phyloP scores from a whole-genome alignment of 257 asterid genomes.

The Lycium barbarum region DNA sequence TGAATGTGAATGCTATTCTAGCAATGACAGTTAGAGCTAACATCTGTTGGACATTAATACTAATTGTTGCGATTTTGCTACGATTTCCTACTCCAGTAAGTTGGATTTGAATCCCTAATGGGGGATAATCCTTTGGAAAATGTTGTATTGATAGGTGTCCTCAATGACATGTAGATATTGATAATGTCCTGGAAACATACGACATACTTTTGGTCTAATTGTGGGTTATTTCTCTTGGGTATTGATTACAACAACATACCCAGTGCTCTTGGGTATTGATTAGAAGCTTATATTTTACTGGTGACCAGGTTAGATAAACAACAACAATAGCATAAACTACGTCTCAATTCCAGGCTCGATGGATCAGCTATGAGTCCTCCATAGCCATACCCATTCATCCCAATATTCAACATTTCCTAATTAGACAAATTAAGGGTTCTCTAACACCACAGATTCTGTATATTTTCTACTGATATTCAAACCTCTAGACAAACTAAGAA shows the following conservation, averaged over 20 bases:
- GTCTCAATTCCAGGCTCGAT: not conserved
- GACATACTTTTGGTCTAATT: constrained; percentile 17
- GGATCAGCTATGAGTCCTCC: not conserved
- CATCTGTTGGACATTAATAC: not conserved
- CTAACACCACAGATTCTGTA: not conserved
- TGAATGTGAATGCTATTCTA: not conserved
- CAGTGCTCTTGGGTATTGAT: too few species aligned
- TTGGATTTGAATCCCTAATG: not conserved
- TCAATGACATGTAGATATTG: constrained; percentile 5
- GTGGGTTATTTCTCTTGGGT: not conserved
- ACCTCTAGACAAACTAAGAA: constrained; percentile 9
- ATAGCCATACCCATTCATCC: constrained; percentile 10
- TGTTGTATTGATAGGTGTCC: not conserved
- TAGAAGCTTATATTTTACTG: not conserved
- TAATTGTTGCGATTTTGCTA: not conserved
- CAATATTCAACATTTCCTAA: not conserved
- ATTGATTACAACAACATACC: too few species aligned
- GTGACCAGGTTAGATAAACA: constrained; percentile 9
- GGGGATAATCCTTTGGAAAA: constrained; percentile 14
- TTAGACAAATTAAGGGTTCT: not conserved
- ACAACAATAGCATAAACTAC: not conserved
- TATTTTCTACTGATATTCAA: constrained; percentile 6
- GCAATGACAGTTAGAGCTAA: not conserved
- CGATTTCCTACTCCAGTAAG: not conserved
- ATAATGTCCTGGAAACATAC: not conserved